phyloP scores from a whole-genome alignment of 495 filamentous ascomycete genomes.

The Hypoxylon crocopeplum region DNA sequence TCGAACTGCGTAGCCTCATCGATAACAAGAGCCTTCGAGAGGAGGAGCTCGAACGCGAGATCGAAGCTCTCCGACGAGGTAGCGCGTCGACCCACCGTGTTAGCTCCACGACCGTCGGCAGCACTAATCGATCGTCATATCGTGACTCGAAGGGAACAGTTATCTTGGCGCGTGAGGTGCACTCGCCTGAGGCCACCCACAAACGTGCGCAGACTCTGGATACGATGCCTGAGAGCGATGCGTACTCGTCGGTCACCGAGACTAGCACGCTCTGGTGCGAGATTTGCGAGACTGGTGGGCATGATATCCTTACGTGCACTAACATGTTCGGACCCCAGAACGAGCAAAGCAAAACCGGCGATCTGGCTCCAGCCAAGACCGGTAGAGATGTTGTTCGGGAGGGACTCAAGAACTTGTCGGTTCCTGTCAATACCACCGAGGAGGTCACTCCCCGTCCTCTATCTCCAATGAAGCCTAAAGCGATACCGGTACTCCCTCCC shows the following conservation, averaged over 20 bases:
- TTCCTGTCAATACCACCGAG: conserved; percentile 40
- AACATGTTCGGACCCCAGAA: conserved; percentile 75
- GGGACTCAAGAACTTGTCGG: conserved; percentile 51
- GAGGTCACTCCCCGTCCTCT: conserved; percentile 58
- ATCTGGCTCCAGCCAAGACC: conserved; percentile 29
- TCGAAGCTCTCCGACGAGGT: conserved; percentile 67
- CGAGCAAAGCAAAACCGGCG: conserved; percentile 40
- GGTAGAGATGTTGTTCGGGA: conserved; percentile 57
- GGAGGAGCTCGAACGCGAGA: conserved; percentile 88
- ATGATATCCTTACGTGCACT: conserved; percentile 92
- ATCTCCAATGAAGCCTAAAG: conserved; percentile 55
- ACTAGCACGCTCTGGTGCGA: conserved; percentile 86
- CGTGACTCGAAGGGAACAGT: conserved; percentile 67
- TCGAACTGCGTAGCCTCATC: conserved; percentile 72
- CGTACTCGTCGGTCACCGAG: conserved; percentile 74
- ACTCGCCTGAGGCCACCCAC: conserved; percentile 48
- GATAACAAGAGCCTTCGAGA: conserved; percentile 78
- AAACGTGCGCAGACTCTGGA: conserved; percentile 56
- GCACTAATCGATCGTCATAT: conserved; percentile 58
- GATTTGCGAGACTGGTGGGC: conserved; percentile 91
- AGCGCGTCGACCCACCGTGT: conserved; percentile 47
- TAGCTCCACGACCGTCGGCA: conserved; percentile 60
- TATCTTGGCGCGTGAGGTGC: conserved; percentile 54
- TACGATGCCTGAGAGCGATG: conserved; percentile 75
- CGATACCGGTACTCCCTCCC: conserved; percentile 21